Evolutionary conservation across 345 rosid genomes (phyloP), one percentile per base, ranked within the genome.

Genomic region (Eucalyptus curtisii): DNA sequence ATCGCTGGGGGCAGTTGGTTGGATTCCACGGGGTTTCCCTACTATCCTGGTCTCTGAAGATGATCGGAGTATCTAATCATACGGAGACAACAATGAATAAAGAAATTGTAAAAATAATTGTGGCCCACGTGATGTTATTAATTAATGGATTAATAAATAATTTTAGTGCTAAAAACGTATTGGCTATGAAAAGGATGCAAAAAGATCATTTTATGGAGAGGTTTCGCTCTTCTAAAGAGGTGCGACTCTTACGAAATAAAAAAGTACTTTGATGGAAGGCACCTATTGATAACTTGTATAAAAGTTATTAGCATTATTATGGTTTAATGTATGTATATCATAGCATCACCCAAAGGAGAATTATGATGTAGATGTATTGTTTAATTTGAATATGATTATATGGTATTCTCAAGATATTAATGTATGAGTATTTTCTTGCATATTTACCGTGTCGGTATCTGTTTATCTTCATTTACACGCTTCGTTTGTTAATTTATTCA

Each of bases 11-110:
- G 25, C 22, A 90, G 80, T 57, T 95, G 99, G 99, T 90, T 96
- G 64, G 53, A 71, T 22, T 87, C 94, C 49, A 95, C 99, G 17
- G 97, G 96, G 30, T 95, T 96, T 40, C 98, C 98, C 48, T 95
- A 82, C 93, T 91, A 88, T 50, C 94, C 93, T 19, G 94, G 91
- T 84, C 94, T 95, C 47, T 93, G 89, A 92, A 20, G 59, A 71
- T 19, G 55, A 52, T 52, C 55, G 24, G 55, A 10, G 82, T 6
- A 11, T 76, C 47, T 11, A 22, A 76, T 76, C 45, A 71, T 76
- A 5, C 9, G 47, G 12, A 0, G 24, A 68, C 24, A 37, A 33
- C 7, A 8, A 40, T 76, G 47, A 86, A 37, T 57, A 52, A 17
- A 44, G 47, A 45, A 44, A 64, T 27, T 48, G 30, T 55, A 24